Conservation (phyloP, 495 filamentous ascomycete species). For the Cladorrhinum samala region DNA sequence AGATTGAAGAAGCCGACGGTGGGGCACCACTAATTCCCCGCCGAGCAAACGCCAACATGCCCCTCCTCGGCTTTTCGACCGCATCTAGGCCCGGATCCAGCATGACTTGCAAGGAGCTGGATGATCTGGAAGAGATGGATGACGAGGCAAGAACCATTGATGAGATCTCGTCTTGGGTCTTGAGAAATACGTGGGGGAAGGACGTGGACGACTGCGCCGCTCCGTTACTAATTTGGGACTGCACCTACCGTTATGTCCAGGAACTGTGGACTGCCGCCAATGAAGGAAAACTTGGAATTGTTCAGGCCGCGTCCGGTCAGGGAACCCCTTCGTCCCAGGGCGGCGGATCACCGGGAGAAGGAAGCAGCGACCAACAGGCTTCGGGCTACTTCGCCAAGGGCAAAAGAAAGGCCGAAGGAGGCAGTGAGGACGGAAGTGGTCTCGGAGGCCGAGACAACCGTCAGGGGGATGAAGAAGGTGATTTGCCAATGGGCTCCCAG, state of each 20-base stretch:
- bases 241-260: conserved; percentile 23
- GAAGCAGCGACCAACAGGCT: conserved; percentile 3
- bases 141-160: conserved; percentile 20
- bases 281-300: conserved; percentile 12
- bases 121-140: conserved; percentile 11
- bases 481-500: conserved; percentile 7
- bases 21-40: background rate
- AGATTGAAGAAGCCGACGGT: conserved; percentile 12
- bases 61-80: conserved; percentile 3
- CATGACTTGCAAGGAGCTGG: conserved; percentile 4
- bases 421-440: conserved; percentile 18
- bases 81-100: conserved; percentile 3
- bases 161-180: conserved; percentile 25
- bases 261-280: conserved; percentile 21
- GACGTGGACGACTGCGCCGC: conserved; percentile 26
- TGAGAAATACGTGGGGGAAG: conserved; percentile 24
- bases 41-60: conserved; percentile 6
- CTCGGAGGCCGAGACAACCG: conserved; percentile 12
- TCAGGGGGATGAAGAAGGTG: conserved; percentile 13
- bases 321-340: conserved; percentile 11
- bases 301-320: conserved; percentile 13
- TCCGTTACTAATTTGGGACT: conserved; percentile 26
- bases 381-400: conserved; percentile 17
- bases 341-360: conserved; percentile 5
- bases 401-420: conserved; percentile 26